A percentile compares a stretch with the other conserved stretches of the same genome.
phyloP scores from a whole-genome alignment of 2,329 filamentous ascomycete genomes.

The Niveomyces coronatus region DNA sequence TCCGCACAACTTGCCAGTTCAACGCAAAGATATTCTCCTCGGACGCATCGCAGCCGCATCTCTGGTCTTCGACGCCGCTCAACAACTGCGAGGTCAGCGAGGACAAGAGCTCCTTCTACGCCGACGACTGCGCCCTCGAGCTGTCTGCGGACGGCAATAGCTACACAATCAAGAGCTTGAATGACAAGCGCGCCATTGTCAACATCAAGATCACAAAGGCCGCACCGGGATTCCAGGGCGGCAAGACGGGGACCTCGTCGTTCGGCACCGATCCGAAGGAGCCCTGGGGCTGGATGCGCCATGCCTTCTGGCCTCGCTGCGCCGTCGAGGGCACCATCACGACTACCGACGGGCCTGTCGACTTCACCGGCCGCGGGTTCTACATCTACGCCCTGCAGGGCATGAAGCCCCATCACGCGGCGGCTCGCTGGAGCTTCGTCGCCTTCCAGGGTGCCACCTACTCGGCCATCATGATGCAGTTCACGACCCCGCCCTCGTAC shows the following conservation, averaged over 20 bases:
- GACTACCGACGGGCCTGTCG: constrained; percentile 69
- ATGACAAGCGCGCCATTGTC: constrained; percentile 69
- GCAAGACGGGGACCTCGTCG: constrained; percentile 71
- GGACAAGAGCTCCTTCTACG: constrained; percentile 73
- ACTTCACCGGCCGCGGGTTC: constrained; percentile 70
- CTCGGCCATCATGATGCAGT: constrained; percentile 93
- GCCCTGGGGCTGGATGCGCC: constrained; percentile 88
- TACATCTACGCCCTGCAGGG: constrained; percentile 84
- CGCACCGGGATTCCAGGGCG: constrained; percentile 74
- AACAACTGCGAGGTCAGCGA: constrained; percentile 75
- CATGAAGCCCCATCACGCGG: constrained; percentile 98
- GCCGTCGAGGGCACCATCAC: constrained; percentile 72
- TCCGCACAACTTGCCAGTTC: constrained; percentile 87
- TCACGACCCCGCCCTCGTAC: constrained; percentile 86
- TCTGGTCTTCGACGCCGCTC: constrained; percentile 79
- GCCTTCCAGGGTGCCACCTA: constrained; percentile 82
- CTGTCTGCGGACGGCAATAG: constrained; percentile 72
- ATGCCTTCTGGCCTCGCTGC: constrained; percentile 90
- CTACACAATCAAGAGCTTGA: constrained; percentile 85
- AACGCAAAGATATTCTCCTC: constrained; percentile 85
- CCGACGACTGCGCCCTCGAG: constrained; percentile 74
- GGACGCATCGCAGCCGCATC: constrained; percentile 58
- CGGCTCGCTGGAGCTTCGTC: constrained; percentile 85
- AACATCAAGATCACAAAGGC: constrained; percentile 71
- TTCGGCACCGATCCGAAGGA: constrained; percentile 78